Evolutionary conservation across 208 protist species (phyloP).

Genomic region (Crithidia thermophila): DNA sequence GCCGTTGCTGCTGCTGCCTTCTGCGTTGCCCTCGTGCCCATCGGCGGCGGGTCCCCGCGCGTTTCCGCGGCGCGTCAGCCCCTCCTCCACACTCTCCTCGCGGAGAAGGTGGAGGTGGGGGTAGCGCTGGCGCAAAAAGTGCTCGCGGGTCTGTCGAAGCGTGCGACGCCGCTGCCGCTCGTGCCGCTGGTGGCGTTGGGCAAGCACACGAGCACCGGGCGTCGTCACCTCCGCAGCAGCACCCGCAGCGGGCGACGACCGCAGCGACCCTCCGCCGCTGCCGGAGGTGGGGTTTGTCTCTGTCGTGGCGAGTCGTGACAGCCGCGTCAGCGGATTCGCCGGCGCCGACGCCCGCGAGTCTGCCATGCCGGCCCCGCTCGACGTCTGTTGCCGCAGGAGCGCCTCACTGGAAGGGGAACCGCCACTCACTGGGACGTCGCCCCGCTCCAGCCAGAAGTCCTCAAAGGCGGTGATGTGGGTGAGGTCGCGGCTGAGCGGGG

Average conservation of each 20-base stretch:
- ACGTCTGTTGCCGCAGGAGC: background rate
- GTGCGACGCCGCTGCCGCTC: background rate
- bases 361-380: too few species aligned
- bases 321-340: too few species aligned
- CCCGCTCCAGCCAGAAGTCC: constrained; percentile 4
- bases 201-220: background rate
- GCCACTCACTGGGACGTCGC: background rate
- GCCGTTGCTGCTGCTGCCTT: background rate
- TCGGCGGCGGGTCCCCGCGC: background rate
- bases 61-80: too few species aligned
- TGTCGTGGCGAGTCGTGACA: too few species aligned
- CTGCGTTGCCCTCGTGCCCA: background rate
- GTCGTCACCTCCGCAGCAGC: background rate
- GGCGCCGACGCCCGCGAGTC: too few species aligned
- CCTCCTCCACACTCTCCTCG: too few species aligned
- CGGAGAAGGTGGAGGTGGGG: background rate
- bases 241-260: background rate
- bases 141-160: background rate
- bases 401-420: background rate
- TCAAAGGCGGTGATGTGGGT: background rate
- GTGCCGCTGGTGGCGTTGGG: background rate
- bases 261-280: background rate
- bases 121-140: constrained; percentile 11
- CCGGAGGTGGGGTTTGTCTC: too few species aligned
- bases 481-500: background rate